phyloP scores from a whole-genome alignment of 768 basidiomycete species.

The Kwoniella europaea region DNA sequence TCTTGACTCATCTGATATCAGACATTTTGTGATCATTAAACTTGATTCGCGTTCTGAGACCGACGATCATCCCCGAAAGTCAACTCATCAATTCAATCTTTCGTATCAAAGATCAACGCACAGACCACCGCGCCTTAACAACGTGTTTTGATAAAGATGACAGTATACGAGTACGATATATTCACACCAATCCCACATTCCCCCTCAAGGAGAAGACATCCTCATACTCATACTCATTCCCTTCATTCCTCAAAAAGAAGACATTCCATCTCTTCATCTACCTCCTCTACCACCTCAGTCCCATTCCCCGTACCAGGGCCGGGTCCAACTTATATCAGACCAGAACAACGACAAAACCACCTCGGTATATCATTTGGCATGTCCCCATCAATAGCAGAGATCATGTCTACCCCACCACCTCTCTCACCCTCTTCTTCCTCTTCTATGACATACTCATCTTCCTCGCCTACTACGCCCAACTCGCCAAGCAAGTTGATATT shows the following conservation, averaged over 20 bases:
- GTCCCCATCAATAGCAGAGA: slow-evolving; percentile 2
- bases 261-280: background rate
- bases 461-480: background rate
- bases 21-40: background rate
- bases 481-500: background rate
- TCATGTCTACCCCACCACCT: slow-evolving; percentile 7
- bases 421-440: background rate
- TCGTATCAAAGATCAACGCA: background rate
- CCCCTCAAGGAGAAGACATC: background rate
- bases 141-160: background rate
- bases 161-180: background rate
- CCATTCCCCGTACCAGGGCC: background rate
- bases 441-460: slow-evolving; percentile 1
- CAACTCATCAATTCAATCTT: too few relatives aligned
- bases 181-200: background rate
- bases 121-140: background rate
- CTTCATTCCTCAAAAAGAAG: background rate
- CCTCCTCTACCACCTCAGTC: background rate
- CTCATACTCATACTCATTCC: too few relatives aligned
- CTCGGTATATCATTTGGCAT: background rate
- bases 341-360: background rate
- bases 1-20: too few relatives aligned
- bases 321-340: background rate
- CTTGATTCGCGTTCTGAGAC: background rate
- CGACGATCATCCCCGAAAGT: background rate